Percentiles rank a stretch among this genome's conserved stretches.
phyloP scores from a whole-genome alignment of 164 flowering plant species.

The Umbellularia californica region DNA sequence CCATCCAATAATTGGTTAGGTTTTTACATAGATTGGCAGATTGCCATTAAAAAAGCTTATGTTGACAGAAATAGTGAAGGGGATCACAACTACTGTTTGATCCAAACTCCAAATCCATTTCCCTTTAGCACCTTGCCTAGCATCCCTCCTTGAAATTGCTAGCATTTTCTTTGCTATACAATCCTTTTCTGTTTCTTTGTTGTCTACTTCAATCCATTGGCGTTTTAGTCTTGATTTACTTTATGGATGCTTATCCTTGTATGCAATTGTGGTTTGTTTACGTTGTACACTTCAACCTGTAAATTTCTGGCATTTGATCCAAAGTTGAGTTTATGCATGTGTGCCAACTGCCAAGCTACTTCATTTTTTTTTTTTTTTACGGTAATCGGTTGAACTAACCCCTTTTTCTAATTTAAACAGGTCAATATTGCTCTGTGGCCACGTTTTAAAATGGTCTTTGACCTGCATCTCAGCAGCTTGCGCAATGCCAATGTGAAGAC shows the following conservation, averaged over 20 bases:
- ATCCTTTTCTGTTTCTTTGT: background rate
- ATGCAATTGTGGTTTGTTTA: background rate
- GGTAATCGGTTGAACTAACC: slow-evolving; percentile 1
- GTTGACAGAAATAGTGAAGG: too few relatives aligned
- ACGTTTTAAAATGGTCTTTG: slow-evolving; percentile 97
- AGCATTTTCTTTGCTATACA: background rate
- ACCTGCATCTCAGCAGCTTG: slow-evolving; percentile 89
- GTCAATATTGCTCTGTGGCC: slow-evolving; percentile 95
- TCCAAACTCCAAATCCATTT: background rate
- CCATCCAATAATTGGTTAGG: background rate
- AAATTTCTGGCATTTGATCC: background rate
- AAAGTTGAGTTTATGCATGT: too few relatives aligned
- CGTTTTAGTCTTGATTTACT: background rate
- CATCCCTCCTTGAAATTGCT: background rate
- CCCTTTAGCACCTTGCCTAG: background rate
- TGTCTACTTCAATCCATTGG: background rate
- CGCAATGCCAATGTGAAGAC: slow-evolving; percentile 80
- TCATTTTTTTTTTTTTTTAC: background rate
- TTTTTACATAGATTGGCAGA: too few relatives aligned
- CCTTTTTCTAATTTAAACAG: slow-evolving; percentile 36
- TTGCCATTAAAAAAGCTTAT: background rate
- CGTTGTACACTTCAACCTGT: background rate
- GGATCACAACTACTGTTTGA: background rate
- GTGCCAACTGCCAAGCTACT: background rate
- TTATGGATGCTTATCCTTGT: background rate